Evolutionary conservation across 2,329 filamentous ascomycete genomes (phyloP), one percentile per base, ranked within the genome.

Genomic region (Tympanopsis confertula): DNA sequence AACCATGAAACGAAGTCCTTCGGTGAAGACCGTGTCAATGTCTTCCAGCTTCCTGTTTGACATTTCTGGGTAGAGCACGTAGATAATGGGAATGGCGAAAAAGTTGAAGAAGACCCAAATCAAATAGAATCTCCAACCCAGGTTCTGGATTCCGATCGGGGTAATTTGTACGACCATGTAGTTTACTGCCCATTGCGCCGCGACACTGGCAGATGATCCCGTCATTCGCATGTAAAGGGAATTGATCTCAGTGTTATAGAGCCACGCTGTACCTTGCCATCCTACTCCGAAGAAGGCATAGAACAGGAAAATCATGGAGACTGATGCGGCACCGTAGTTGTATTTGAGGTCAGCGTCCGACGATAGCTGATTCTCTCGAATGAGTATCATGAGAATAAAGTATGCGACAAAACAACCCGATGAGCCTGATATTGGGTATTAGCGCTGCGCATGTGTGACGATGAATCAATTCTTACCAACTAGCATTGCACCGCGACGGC

Each of bases 121-220:
- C 22, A 74, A 60, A 54, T 65, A 72, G 49, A 65, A 69, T 33
- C 58, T 59, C 57, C 65, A 72, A 1, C 59, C 57, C 0, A 73
- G 53, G 18, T 61, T 65, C 17, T 61, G 50, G 28, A 57, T 52
- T 1, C 52, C 56, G 5, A 45, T 39, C 2, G 55, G 55, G 0
- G 56, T 58, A 28, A 56, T 53, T 41, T 56, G 45, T 5, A 57
- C 53, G 4, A 58, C 52, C 36, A 56, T 44, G 36, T 54, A 58
- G 20, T 52, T 55, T 43, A 50, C 43, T 15, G 55, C 48, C 56
- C 56, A 58, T 41, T 58, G 54, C 5, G 50, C 51, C 3, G 55
- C 54, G 20, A 54, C 57, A 2, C 51, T 51, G 5, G 53, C 40
- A 10, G 50, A 48, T 5, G 55, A 50, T 15, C 53, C 56, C 24